These are phyloP conservation scores for Hyaloperonospora brassicae DNA, from an alignment of 352 stramenopile genomes.

Conservation along the genomic window DNA sequence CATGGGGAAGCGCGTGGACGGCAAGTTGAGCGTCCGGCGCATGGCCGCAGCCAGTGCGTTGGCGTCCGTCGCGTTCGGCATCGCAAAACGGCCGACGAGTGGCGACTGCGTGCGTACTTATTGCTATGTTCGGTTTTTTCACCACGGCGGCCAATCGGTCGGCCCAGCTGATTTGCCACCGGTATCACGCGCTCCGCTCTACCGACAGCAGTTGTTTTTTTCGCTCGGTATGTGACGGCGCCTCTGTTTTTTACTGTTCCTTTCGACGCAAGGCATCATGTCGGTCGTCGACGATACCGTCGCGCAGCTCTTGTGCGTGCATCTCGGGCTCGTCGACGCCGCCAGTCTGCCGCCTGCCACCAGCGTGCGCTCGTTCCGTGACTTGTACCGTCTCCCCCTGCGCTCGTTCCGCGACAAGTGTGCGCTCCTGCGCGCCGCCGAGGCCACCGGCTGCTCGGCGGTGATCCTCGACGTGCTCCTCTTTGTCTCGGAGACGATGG, in stretches of 20 bases:
- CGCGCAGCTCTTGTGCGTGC: conserved; percentile 81
- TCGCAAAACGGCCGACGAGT: background rate
- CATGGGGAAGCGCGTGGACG: conserved; percentile 93
- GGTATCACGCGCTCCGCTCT: no score
- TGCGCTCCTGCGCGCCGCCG: conserved; percentile 39
- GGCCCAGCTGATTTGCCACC: no score
- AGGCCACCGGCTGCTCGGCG: conserved; percentile 38
- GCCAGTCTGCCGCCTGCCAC: conserved; percentile 1
- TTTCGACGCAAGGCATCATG: conserved; percentile 1
- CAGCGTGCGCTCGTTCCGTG: conserved; percentile 36
- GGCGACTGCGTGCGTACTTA: conserved; percentile 5
- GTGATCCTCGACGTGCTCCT: conserved; percentile 70
- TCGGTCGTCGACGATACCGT: conserved; percentile 36
- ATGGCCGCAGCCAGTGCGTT: conserved; percentile 66
- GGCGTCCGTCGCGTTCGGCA: conserved; percentile 25
- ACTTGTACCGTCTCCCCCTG: conserved; percentile 44
- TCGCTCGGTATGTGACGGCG: no score
- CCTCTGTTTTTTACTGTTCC: no score
- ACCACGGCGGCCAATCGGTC: background rate
- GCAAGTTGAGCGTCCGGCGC: conserved; percentile 92
- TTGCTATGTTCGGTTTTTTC: background rate
- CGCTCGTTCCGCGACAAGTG: conserved; percentile 36
- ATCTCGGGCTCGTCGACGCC: conserved; percentile 55
- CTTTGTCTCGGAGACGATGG: conserved; percentile 74
- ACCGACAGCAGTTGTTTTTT: no score